Base-by-base conservation (phyloP, 1,284 basidiomycete species). In the Trichosporon asahii region DNA sequence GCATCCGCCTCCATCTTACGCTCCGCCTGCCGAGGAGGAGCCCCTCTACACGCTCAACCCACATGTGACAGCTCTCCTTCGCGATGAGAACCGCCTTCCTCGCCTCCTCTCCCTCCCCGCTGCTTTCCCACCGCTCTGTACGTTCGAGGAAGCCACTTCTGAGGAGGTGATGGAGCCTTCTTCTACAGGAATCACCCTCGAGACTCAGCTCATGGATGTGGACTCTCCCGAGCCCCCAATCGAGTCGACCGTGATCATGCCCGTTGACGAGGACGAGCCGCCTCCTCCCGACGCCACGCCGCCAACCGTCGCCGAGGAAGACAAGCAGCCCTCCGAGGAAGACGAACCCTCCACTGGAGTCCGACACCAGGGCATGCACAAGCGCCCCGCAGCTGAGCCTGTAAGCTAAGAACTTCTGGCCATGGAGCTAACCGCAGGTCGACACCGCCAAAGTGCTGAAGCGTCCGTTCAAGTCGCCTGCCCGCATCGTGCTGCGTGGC, bases 391-490 rank as follows among this genome's bases (percentile, higher is more conserved):
- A 4, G 29, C 29, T 2, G 25, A 27, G 3, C 8, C 12, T 3
- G 55, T 60, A 21, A 60, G 55, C 55, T 60, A 11, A 3, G 12
- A 5, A 2, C 23, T n/a, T 11, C 15, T 33, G 3, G 0, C 25
- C 3, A 14, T n/a, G n/a, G 25, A 57, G 35, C 65, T 66, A 11
- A 68, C 33, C 25, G 15, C 37, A 67, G 66, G 27, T 27, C 49
- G 49, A 57, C 25, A 73, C 76, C 12, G 73, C 74, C 27, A 72
- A 74, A 21, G 75, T 80, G 1, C 73, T 82, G 14, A 82, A 82
- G 69, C 77, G 77, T 37, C 80, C 80, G 0, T 82, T 81, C 73
- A 73, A 72, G 23, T 74, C 76, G 1, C 80, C 80, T 9, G 33
- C 66, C 3, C 57, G 57, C 3, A 12, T 60, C 25, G 55, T 21